Conservation (phyloP, 208 protist species). For the Acanthamoeba healyi region DNA sequence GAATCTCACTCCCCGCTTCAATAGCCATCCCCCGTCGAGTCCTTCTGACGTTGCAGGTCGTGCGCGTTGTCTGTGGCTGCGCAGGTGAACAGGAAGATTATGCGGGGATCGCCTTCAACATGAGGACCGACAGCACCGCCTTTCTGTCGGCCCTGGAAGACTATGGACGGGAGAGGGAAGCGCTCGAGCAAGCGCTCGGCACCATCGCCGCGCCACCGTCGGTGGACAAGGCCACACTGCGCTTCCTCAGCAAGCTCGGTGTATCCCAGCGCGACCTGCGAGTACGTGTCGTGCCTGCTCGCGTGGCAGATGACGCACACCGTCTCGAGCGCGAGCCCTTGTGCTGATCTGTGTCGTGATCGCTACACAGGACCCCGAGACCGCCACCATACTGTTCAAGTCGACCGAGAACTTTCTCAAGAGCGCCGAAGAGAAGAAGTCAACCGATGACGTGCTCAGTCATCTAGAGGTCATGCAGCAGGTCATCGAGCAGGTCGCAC, state of each 20-base stretch:
- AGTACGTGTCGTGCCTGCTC: too few species aligned
- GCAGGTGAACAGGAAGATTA: not conserved
- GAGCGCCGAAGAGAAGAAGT: not conserved
- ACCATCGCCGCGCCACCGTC: not conserved
- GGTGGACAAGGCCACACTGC: not conserved
- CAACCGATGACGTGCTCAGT: not conserved
- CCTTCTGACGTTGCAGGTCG: not conserved
- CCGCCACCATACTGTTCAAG: constrained; percentile 17
- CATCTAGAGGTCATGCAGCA: constrained; percentile 33
- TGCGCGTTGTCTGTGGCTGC: not conserved
- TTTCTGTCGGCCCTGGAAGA: constrained; percentile 18
- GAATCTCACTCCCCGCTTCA: not conserved
- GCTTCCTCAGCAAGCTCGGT: constrained; percentile 22
- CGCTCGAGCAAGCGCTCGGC: not conserved
- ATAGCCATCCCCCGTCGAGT: not conserved
- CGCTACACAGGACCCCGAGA: constrained; percentile 12
- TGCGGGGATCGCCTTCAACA: constrained; percentile 18
- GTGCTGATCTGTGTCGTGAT: not conserved
- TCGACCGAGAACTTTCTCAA: constrained; percentile 38
- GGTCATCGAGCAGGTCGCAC: not conserved
- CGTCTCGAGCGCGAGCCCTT: too few species aligned
- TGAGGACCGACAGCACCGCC: constrained; percentile 5
- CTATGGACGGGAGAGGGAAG: not conserved
- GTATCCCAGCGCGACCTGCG: not conserved
- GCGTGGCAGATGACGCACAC: too few species aligned